Conservation (phyloP, 768 basidiomycete genomes). For the Tylopilus sp. region DNA sequence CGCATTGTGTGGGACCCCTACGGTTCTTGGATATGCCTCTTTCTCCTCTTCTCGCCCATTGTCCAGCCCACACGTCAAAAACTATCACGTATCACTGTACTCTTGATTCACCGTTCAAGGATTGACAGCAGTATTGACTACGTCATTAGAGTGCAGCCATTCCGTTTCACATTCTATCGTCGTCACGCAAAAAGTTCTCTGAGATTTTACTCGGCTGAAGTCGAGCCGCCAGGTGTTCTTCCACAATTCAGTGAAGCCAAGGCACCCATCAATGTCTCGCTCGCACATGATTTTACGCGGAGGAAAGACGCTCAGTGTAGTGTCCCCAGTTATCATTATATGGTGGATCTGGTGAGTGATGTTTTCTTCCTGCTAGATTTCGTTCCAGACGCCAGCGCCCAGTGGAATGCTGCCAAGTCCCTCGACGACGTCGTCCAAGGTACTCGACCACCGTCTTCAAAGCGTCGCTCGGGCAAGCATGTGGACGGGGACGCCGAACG, state of each 20-base stretch:
- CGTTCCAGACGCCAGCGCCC: background rate
- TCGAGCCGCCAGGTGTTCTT: conserved; percentile 26
- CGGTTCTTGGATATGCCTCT: conserved; percentile 28
- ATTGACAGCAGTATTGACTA: conserved; percentile 8
- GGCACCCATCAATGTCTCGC: conserved; percentile 26
- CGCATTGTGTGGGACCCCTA: conserved; percentile 21
- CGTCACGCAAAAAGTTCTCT: conserved; percentile 53
- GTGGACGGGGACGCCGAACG: conserved; percentile 5
- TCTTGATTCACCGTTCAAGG: background rate
- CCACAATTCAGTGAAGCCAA: conserved; percentile 14
- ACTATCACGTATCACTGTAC: conserved; percentile 22
- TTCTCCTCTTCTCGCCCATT: conserved; percentile 13
- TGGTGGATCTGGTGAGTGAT: conserved; percentile 42
- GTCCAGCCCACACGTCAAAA: conserved; percentile 33
- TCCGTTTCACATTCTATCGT: conserved; percentile 46
- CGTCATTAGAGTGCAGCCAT: conserved; percentile 11
- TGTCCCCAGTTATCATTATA: conserved; percentile 21
- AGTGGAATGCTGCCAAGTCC: conserved; percentile 46
- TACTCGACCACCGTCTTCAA: background rate
- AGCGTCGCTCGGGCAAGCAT: background rate
- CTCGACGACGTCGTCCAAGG: conserved; percentile 29
- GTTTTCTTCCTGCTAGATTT: background rate
- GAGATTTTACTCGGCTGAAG: conserved; percentile 60
- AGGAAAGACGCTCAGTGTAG: conserved; percentile 6
- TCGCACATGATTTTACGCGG: conserved; percentile 40